Base-by-base conservation (phyloP, 2,329 filamentous ascomycete genomes). In the Cordyceps fumosorosea region DNA sequence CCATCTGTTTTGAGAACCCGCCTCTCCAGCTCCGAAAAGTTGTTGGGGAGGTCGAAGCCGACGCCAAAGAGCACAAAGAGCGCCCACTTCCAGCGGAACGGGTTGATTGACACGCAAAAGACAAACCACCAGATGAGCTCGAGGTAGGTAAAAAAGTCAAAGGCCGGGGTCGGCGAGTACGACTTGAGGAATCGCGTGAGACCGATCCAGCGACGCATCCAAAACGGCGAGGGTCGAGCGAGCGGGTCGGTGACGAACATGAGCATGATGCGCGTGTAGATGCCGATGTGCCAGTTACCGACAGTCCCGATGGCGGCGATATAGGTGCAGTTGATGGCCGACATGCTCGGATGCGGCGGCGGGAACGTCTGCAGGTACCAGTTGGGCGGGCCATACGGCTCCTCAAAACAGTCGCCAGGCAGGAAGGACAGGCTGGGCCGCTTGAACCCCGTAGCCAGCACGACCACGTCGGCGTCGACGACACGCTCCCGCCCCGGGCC, bases 361-460 rank as follows among this genome's bases (percentile, higher is more conserved):
- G 91, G 91, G 75, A 96, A 96, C 0, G 89, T 89, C 73, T 96
- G 91, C 0, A 96, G 81, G 67, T 95, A 96, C 91, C 91, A 96
- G 72, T 91, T 92, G 0, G 91, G 91, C 1, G 91, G 89, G 1
- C 79, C 77, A 67, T 95, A 96, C 0, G 89, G 87, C 65, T 89
- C 83, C 11, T 83, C 71, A 71, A 95, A 95, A 68, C 84, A 87
- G 58, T 91, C 84, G 0, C 85, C 76, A 0, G 91, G 91, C 0
- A 96, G 78, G 73, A 96, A 95, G 12, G 78, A 79, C 0, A 96
- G 80, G 3, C 82, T 84, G 0, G 91, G 91, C 0, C 91, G 82
- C 68, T 90, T 83, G 76, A 86, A 96, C 1, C 91, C 91, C 0
- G 91, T 96, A 0, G 91, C 91, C 83, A 95, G 87, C 64, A 96